Evolutionary conservation across 2,329 filamentous ascomycete species (phyloP).

Genomic region (Aureobasidium sp.): DNA sequence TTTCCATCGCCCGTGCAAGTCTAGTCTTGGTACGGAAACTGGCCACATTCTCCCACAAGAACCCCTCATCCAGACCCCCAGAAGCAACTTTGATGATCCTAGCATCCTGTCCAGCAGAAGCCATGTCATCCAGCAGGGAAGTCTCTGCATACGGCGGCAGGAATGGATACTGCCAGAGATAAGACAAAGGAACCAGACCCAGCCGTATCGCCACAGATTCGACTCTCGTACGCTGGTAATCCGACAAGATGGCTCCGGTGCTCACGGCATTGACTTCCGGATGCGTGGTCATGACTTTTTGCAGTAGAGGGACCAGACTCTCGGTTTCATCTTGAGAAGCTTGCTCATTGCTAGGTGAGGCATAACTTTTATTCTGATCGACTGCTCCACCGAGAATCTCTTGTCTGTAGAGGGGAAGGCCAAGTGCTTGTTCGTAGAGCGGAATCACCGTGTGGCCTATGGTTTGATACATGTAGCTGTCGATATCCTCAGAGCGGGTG

Average conservation of each 20-base stretch:
- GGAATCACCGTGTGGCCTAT: slow-evolving; percentile 84
- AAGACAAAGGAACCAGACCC: slow-evolving; percentile 75
- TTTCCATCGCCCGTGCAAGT: slow-evolving; percentile 50
- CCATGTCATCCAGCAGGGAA: slow-evolving; percentile 73
- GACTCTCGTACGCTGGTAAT: slow-evolving; percentile 92
- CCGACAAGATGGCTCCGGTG: slow-evolving; percentile 86
- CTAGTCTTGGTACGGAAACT: slow-evolving; percentile 41
- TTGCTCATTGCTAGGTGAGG: slow-evolving; percentile 11
- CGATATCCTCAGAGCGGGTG: slow-evolving; percentile 58
- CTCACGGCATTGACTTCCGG: slow-evolving; percentile 80
- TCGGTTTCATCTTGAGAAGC: slow-evolving; percentile 70
- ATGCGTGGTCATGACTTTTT: slow-evolving; percentile 57
- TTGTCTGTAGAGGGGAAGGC: slow-evolving; percentile 75
- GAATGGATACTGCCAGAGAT: slow-evolving; percentile 83
- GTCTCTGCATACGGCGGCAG: slow-evolving; percentile 50
- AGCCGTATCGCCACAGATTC: slow-evolving; percentile 83
- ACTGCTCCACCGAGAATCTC: slow-evolving; percentile 66
- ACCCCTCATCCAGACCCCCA: slow-evolving; percentile 72
- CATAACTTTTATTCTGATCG: slow-evolving; percentile 66
- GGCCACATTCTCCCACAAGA: slow-evolving; percentile 76
- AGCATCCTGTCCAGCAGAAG: slow-evolving; percentile 68
- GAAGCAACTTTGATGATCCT: slow-evolving; percentile 92
- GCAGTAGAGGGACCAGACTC: slow-evolving; percentile 70
- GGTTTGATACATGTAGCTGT: slow-evolving; percentile 99
- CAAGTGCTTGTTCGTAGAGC: slow-evolving; percentile 71